Percentiles rank a stretch among this genome's conserved stretches.
phyloP scores from a whole-genome alignment of 169 alveolate species.

The Cryptosporidium muris region DNA sequence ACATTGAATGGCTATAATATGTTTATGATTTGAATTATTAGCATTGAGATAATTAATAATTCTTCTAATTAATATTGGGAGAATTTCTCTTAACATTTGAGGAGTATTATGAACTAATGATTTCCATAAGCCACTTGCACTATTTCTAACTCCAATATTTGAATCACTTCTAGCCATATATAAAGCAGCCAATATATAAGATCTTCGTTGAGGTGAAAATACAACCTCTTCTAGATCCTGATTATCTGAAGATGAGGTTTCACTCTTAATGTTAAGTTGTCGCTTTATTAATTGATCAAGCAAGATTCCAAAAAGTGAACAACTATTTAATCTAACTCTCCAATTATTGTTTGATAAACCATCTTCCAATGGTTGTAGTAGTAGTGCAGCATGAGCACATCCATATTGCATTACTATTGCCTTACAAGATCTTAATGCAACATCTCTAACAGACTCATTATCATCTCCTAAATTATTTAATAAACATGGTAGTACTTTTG shows the following conservation, averaged over 20 bases:
- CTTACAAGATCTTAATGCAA: slow-evolving; percentile 77
- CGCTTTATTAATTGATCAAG: slow-evolving; percentile 74
- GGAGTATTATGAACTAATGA: slow-evolving; percentile 80
- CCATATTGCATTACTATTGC: slow-evolving; percentile 76
- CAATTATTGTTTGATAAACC: slow-evolving; percentile 74
- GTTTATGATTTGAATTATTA: slow-evolving; percentile 3
- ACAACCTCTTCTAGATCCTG: slow-evolving; percentile 73
- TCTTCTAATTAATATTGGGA: slow-evolving; percentile 75
- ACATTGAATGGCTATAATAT: slow-evolving; percentile 35
- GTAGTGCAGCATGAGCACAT: slow-evolving; percentile 76
- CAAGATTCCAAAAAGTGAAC: slow-evolving; percentile 77
- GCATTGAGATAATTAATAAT: slow-evolving; percentile 72
- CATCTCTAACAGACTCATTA: slow-evolving; percentile 75
- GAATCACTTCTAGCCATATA: slow-evolving; percentile 78
- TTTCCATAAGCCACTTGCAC: slow-evolving; percentile 78
- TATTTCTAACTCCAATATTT: slow-evolving; percentile 74
- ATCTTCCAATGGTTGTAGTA: slow-evolving; percentile 78
- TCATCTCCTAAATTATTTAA: slow-evolving; percentile 77
- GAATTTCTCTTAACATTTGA: slow-evolving; percentile 74
- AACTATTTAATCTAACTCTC: slow-evolving; percentile 77
- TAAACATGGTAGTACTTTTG: slow-evolving; percentile 72
- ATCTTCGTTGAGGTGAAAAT: slow-evolving; percentile 76
- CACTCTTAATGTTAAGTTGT: slow-evolving; percentile 73
- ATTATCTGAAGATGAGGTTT: slow-evolving; percentile 18
- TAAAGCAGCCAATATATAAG: slow-evolving; percentile 77